Evolutionary conservation across 495 filamentous ascomycete genomes (phyloP).

Genomic region (Glutinoglossum americanum): DNA sequence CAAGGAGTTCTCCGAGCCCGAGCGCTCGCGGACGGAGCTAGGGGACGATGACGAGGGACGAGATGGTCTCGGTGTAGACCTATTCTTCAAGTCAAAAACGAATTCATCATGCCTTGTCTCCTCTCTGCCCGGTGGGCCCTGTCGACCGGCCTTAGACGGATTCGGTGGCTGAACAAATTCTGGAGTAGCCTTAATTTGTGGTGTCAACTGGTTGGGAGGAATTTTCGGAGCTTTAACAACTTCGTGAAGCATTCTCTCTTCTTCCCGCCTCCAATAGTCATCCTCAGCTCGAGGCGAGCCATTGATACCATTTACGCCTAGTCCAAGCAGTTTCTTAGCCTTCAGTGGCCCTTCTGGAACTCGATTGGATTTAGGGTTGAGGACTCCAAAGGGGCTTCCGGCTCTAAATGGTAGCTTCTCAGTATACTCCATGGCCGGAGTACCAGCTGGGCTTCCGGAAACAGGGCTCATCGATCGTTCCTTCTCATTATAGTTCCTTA

Average conservation of each 20-base stretch:
- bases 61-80: constrained; percentile 6
- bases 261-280: constrained; percentile 26
- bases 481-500: constrained; percentile 40
- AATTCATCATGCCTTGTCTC: constrained; percentile 6
- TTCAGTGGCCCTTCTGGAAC: constrained; percentile 30
- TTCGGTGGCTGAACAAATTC: background rate
- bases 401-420: constrained; percentile 14
- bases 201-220: constrained; percentile 6
- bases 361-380: constrained; percentile 41
- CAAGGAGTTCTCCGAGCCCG: constrained; percentile 19
- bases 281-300: constrained; percentile 13
- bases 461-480: constrained; percentile 32
- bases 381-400: constrained; percentile 41
- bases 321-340: constrained; percentile 50
- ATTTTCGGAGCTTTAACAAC: constrained; percentile 19
- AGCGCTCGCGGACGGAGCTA: constrained; percentile 15
- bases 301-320: constrained; percentile 23
- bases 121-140: constrained; percentile 7
- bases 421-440: constrained; percentile 9
- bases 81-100: background rate
- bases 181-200: too few relatives aligned
- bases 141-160: background rate
- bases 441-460: constrained; percentile 24
- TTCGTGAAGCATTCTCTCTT: constrained; percentile 19
- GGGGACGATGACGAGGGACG: constrained; percentile 11